Evolutionary conservation across 768 basidiomycete genomes (phyloP).

Genomic region (Hygrophoropsis aurantiaca): DNA sequence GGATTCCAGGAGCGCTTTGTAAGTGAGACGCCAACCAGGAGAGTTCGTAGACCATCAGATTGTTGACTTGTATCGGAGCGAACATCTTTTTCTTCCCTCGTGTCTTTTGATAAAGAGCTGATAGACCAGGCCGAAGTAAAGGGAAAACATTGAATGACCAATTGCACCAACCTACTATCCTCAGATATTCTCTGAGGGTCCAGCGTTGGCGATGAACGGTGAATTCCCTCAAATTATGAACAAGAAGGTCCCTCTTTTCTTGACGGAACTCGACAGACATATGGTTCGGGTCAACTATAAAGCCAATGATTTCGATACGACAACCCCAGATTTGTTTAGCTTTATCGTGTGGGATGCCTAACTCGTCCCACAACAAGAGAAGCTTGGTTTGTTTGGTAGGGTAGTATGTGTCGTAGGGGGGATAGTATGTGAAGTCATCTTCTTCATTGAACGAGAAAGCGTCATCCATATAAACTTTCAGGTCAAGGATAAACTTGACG

Average conservation of each 20-base stretch:
- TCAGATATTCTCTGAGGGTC: conserved; percentile 20
- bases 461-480: neutral
- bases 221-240: accelerated
- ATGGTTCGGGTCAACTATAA: conserved; percentile 20
- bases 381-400: conserved; percentile 21
- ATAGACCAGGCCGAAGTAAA: conserved; percentile 22
- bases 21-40: conserved; percentile 17
- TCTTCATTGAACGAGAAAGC: neutral
- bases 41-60: conserved; percentile 12
- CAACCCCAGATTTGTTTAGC: conserved; percentile 29
- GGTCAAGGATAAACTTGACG: neutral
- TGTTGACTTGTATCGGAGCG: conserved; percentile 16
- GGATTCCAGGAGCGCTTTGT: conserved; percentile 9
- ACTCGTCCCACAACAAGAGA: conserved; percentile 22
- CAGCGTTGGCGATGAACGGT: neutral
- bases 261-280: conserved; percentile 4
- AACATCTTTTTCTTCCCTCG: conserved; percentile 11
- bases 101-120: conserved; percentile 27
- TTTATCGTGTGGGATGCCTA: conserved; percentile 28
- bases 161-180: conserved; percentile 28
- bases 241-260: neutral
- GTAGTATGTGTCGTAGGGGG: conserved; percentile 17
- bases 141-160: conserved; percentile 37
- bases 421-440: conserved; percentile 20
- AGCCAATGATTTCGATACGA: conserved; percentile 26